A percentile compares a stretch with the other conserved stretches of the same genome.
Conservation (phyloP, 169 alveolate genomes). For the Theileria parva region DNA sequence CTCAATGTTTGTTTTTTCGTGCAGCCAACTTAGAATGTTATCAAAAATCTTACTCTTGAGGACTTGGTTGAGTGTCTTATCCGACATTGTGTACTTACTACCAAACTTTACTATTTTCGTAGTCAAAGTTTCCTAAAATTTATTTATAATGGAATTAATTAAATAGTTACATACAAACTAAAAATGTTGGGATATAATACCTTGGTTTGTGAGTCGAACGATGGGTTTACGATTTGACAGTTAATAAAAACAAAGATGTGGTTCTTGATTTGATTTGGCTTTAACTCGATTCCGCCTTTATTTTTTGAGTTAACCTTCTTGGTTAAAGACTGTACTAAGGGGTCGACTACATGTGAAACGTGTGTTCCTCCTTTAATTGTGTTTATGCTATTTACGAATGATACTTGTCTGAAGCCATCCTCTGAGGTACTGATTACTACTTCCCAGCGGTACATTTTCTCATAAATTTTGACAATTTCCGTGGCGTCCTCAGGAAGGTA, state of each 20-base stretch:
- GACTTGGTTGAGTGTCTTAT: constrained; percentile 86
- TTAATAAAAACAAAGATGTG: constrained; percentile 96
- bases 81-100: constrained; percentile 84
- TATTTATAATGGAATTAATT: constrained; percentile 14
- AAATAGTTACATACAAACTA: not conserved
- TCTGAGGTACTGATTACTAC: constrained; percentile 83
- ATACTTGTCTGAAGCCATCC: constrained; percentile 94
- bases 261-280: constrained; percentile 89
- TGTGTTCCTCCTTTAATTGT: constrained; percentile 99
- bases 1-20: constrained; percentile 92
- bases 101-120: constrained; percentile 91
- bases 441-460: constrained; percentile 82
- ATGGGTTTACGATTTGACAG: constrained; percentile 96
- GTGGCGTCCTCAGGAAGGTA: constrained; percentile 77
- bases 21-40: constrained; percentile 89
- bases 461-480: constrained; percentile 73
- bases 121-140: constrained; percentile 88
- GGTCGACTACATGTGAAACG: constrained; percentile 94
- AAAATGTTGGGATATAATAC: not conserved
- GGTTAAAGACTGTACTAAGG: constrained; percentile 88
- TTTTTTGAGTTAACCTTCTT: constrained; percentile 91
- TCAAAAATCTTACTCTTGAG: constrained; percentile 88
- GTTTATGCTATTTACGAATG: constrained; percentile 97
- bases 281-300: constrained; percentile 91
- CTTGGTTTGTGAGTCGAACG: constrained; percentile 98